Conservation (phyloP, 192 early-diverging fungal species). For the Coemansia pectinata region DNA sequence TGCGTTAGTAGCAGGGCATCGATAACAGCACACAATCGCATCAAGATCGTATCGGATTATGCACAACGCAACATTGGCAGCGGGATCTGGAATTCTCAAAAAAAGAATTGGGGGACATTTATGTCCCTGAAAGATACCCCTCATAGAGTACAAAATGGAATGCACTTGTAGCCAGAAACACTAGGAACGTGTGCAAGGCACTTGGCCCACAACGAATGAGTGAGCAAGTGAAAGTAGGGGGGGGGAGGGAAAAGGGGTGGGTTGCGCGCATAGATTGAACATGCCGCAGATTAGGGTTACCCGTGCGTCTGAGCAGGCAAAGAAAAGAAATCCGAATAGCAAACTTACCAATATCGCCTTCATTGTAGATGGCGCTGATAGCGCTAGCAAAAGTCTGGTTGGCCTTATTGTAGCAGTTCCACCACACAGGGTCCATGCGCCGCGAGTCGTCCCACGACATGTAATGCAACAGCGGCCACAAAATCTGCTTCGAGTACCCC, state of each 20-base stretch:
- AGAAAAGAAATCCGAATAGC: background rate
- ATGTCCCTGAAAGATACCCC: background rate
- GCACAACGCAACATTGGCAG: background rate
- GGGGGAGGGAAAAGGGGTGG: background rate
- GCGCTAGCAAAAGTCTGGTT: slow-evolving; percentile 77
- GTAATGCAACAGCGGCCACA: slow-evolving; percentile 97
- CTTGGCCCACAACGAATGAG: background rate
- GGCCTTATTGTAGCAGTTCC: slow-evolving; percentile 79
- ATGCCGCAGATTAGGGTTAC: slow-evolving; percentile 6
- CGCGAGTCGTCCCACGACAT: slow-evolving; percentile 80
- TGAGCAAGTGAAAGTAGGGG: background rate
- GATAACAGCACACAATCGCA: background rate
- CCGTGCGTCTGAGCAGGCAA: background rate
- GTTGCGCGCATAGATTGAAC: background rate
- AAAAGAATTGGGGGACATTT: background rate
- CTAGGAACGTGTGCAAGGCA: background rate
- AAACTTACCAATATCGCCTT: slow-evolving; percentile 62
- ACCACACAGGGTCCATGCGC: slow-evolving; percentile 65
- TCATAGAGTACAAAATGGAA: background rate
- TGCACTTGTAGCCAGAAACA: background rate
- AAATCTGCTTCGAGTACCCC: slow-evolving; percentile 95
- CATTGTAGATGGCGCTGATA: slow-evolving; percentile 71
- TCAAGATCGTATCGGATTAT: background rate
- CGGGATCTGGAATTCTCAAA: background rate
- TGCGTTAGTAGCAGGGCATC: background rate